Evolutionary conservation across 106 monocot genomes (phyloP).

Genomic region (Cymbidium sinense): DNA sequence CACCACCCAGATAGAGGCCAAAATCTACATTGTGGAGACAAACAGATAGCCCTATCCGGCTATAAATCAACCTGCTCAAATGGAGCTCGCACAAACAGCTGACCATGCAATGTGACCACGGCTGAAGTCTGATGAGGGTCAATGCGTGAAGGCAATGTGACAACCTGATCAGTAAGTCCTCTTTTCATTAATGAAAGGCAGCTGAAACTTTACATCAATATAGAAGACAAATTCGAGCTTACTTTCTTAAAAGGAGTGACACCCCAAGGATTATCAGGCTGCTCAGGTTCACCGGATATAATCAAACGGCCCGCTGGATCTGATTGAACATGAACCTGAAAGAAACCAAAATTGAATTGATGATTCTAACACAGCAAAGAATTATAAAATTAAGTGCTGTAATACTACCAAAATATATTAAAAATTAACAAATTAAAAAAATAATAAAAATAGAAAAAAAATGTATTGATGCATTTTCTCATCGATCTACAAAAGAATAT

Average conservation of each 20-base stretch:
- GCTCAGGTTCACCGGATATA: slow-evolving; percentile 74
- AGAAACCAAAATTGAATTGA: background rate
- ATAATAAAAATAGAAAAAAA: too few species aligned
- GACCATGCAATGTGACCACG: slow-evolving; percentile 70
- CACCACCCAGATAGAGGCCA: background rate
- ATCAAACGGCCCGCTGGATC: slow-evolving; percentile 68
- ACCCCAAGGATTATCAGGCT: slow-evolving; percentile 82
- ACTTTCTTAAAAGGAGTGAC: slow-evolving; percentile 78
- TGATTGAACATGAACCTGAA: slow-evolving; percentile 73
- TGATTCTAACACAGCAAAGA: too few species aligned
- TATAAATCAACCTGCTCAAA: slow-evolving; percentile 43
- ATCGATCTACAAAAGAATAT: too few species aligned
- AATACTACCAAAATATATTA: too few species aligned
- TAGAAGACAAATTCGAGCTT: background rate
- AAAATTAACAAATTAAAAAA: too few species aligned
- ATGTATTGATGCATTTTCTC: too few species aligned
- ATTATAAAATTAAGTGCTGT: too few species aligned
- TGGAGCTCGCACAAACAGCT: slow-evolving; percentile 69
- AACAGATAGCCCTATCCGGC: background rate
- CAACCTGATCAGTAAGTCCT: slow-evolving; percentile 31
- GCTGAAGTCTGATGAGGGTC: slow-evolving; percentile 77
- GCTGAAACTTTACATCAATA: background rate
- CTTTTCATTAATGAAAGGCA: background rate
- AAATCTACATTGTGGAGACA: background rate
- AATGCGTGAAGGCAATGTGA: slow-evolving; percentile 55